A percentile compares a stretch with the other conserved stretches of the same genome.
phyloP scores from a whole-genome alignment of 345 rosid species.

The Acer yangbiense region DNA sequence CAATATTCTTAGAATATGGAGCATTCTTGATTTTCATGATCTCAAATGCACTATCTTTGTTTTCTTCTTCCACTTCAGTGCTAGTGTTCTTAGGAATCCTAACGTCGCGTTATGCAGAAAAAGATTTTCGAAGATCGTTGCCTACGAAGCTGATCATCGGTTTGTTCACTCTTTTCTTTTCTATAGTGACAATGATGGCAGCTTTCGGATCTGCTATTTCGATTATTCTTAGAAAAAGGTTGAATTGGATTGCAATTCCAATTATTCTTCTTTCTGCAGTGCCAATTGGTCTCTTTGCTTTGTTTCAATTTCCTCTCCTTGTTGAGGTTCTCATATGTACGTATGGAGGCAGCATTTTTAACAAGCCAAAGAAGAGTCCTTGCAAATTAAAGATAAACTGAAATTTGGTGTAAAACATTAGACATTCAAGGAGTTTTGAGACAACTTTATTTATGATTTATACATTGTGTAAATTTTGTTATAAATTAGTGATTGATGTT shows the following conservation, averaged over 20 bases:
- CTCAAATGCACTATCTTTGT: slow-evolving; percentile 17
- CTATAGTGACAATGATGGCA: slow-evolving; percentile 6
- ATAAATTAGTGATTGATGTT: too few relatives aligned
- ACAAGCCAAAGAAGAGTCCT: neutral
- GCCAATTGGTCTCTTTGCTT: slow-evolving; percentile 32
- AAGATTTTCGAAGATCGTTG: slow-evolving; percentile 33
- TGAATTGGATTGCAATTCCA: neutral
- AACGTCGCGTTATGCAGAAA: slow-evolving; percentile 35
- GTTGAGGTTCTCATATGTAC: slow-evolving; percentile 35
- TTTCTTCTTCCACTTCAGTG: slow-evolving; percentile 15
- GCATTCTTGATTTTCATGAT: slow-evolving; percentile 9
- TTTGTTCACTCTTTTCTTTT: slow-evolving; percentile 6
- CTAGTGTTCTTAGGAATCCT: slow-evolving; percentile 31
- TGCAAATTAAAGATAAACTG: neutral
- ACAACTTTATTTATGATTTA: too few relatives aligned
- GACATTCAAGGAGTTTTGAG: neutral
- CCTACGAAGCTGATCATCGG: slow-evolving; percentile 23
- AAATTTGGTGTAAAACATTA: too few relatives aligned
- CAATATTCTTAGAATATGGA: neutral
- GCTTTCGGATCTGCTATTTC: slow-evolving; percentile 4
- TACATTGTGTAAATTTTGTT: too few relatives aligned
- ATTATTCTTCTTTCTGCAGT: slow-evolving; percentile 6
- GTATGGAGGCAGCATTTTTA: slow-evolving; percentile 31
- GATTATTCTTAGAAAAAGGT: neutral
- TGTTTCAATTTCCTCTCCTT: slow-evolving; percentile 36